Conservation (phyloP, 2,329 filamentous ascomycete species). For the Aspergillus awamori region DNA sequence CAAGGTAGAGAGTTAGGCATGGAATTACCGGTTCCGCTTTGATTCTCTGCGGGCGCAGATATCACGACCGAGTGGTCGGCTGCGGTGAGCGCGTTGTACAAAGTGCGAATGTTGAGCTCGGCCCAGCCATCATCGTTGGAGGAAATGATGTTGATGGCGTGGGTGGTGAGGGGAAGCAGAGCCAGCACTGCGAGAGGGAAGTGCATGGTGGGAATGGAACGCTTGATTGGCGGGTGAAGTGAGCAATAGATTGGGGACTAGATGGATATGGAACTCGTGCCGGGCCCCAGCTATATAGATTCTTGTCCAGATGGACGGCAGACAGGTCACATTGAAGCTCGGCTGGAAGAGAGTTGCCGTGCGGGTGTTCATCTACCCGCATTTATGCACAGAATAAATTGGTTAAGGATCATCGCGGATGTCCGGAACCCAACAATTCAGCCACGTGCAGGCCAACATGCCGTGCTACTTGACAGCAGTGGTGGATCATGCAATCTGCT, state of each 20-base stretch:
- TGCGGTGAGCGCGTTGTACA: conserved; percentile 59
- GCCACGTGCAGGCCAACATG: neutral
- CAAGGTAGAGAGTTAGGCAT: no score
- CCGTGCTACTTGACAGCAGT: neutral
- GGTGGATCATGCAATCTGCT: neutral
- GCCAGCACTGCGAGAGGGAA: conserved; percentile 21
- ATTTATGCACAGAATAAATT: neutral
- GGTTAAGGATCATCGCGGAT: neutral
- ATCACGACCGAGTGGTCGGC: conserved; percentile 65
- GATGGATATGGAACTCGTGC: neutral
- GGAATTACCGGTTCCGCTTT: conserved; percentile 61
- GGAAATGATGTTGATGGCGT: conserved; percentile 60
- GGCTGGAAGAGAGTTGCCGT: neutral
- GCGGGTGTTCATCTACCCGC: neutral
- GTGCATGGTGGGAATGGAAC: conserved; percentile 24
- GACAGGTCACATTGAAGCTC: neutral
- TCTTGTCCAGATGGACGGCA: neutral
- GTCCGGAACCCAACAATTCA: neutral
- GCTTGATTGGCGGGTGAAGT: neutral
- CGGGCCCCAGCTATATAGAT: neutral
- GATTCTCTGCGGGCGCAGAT: conserved; percentile 67
- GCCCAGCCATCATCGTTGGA: conserved; percentile 77
- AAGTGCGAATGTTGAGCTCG: conserved; percentile 65
- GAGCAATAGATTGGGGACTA: neutral
- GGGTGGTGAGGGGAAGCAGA: conserved; percentile 27